phyloP scores from a whole-genome alignment of 2,329 filamentous ascomycete species.

The Chalaropsis ovoidea region DNA sequence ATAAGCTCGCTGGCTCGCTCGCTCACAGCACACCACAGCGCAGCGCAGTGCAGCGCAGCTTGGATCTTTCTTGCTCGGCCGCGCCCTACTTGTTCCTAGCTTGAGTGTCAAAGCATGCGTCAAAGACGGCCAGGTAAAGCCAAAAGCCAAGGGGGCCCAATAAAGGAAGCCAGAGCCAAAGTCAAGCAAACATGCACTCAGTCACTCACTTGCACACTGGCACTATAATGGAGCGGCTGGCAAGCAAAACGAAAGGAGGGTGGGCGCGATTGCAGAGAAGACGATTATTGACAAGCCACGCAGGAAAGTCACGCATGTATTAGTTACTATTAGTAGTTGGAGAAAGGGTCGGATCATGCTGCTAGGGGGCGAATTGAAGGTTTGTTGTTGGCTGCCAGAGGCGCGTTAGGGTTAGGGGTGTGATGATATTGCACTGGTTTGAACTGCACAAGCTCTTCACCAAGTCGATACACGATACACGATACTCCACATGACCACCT shows the following conservation, averaged over 20 bases:
- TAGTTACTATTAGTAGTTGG: neutral
- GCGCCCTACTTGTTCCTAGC: neutral
- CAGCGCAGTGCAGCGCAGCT: no score
- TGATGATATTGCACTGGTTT: no score
- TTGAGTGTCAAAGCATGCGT: neutral
- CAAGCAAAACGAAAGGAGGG: neutral
- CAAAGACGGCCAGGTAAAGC: neutral
- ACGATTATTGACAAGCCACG: neutral
- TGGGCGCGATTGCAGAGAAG: neutral
- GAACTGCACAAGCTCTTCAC: no score
- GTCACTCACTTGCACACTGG: neutral
- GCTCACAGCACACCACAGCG: neutral
- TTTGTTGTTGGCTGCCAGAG: no score
- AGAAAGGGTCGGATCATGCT: neutral
- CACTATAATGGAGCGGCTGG: neutral
- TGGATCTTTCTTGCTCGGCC: no score
- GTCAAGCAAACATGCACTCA: conserved; percentile 3
- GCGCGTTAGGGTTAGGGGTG: no score
- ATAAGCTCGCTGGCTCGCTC: neutral
- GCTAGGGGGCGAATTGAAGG: neutral
- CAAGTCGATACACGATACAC: no score
- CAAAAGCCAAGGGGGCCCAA: neutral
- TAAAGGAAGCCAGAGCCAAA: neutral
- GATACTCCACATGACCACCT: no score
- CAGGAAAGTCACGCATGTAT: neutral